Conservation (phyloP, 176 grass and related monocot species). For the Oryza longistaminata region DNA sequence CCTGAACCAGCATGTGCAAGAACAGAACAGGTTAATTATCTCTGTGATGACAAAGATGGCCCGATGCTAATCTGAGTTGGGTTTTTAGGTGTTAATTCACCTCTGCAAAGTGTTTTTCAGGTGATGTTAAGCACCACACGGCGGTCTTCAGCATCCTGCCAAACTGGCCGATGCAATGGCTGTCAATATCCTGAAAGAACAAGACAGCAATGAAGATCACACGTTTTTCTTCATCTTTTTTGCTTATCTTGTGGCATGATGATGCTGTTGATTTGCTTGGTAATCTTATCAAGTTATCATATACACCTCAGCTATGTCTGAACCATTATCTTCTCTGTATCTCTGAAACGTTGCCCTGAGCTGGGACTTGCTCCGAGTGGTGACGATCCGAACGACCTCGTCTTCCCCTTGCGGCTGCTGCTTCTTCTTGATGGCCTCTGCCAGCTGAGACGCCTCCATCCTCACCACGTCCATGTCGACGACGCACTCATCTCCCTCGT, state of each 20-base stretch:
- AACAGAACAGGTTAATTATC: not conserved
- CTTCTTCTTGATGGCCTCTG: slow-evolving; percentile 42
- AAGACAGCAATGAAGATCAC: not conserved
- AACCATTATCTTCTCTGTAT: slow-evolving; percentile 36
- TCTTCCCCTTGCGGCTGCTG: slow-evolving; percentile 26
- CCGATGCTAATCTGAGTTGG: not conserved
- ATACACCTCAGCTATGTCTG: slow-evolving; percentile 29
- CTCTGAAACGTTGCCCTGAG: slow-evolving; percentile 39
- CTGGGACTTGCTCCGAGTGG: slow-evolving; percentile 49
- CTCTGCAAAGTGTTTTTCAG: slow-evolving; percentile 87
- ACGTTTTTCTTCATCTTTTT: no score
- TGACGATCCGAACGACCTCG: slow-evolving; percentile 43
- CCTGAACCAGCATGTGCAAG: slow-evolving; percentile 31
- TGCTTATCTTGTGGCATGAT: not conserved
- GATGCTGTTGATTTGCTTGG: not conserved
- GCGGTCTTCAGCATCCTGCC: slow-evolving; percentile 52
- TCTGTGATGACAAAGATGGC: not conserved
- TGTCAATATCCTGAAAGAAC: slow-evolving; percentile 56
- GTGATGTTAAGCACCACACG: slow-evolving; percentile 64
- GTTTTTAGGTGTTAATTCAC: slow-evolving; percentile 17
- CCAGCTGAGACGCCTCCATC: slow-evolving; percentile 40
- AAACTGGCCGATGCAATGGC: slow-evolving; percentile 40
- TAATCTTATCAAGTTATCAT: no score
- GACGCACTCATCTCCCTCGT: slow-evolving; percentile 22
- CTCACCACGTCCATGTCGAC: slow-evolving; percentile 37